Base-by-base conservation (phyloP, 164 flowering plant genomes). In the Tetracentron sinense region DNA sequence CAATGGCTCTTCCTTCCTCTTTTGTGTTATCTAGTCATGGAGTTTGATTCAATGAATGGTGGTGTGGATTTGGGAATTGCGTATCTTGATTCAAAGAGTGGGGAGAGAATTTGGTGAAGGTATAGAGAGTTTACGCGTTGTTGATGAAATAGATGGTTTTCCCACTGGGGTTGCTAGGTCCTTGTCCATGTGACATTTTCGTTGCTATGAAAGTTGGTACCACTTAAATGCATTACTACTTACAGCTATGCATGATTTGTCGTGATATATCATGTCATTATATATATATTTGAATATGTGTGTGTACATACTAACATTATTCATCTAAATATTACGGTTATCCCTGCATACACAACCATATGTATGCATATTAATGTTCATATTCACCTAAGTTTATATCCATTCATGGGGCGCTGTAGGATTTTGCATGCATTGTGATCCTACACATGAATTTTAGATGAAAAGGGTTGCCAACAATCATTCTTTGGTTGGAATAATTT, bases 211-310 rank as follows among this genome's bases (percentile, higher is more conserved):
- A 63, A 51, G 46, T 60, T 62, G 48, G 66, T 26, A 31, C 30
- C 55, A 19, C 52, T 56, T 54, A 27, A 66, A 69, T 65, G 67
- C 52, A 6, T 49, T 42, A 58, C 65, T 47, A 27, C 63, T 47
- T 47, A 33, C 52, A 56, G 56, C 65, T 33, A 47, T 57, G 28
- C 61, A 55, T 21, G 42, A 55, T n/a, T 29, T 64, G 33, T 21
- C 60, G 42, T 59, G 65, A 71, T 61, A 65, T 60, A 68, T 69
- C 56, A 28, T n/a, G n/a, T n/a, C n/a, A n/a, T 64, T 59, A 59
- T 63, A 63, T 59, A 12, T 25, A 60, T 8, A 58, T 44, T 52
- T 14, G 29, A 5, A 46, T 35, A 33, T 26, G 11, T 26, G 17
- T 15, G 7, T 4, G 4, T 33, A 33, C 8, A 33, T 33, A 33